Conservation (phyloP, 495 filamentous ascomycete genomes). For the Xanthoparmelia taractica region DNA sequence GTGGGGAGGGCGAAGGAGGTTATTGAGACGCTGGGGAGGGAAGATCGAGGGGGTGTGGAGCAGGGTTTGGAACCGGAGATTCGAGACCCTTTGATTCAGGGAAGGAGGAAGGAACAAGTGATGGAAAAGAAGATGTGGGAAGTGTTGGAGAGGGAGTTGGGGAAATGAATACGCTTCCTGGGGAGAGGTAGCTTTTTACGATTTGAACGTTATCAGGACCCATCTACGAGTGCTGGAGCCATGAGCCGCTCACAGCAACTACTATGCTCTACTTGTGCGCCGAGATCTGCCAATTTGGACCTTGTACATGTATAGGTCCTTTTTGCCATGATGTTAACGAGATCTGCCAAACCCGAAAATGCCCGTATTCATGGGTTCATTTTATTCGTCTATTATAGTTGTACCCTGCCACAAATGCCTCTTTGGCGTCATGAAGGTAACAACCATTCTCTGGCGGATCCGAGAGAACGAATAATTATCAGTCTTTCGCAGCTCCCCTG, state of each 20-base stretch:
- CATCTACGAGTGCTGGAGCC: too few relatives aligned
- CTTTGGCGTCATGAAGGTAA: too few relatives aligned
- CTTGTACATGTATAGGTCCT: too few relatives aligned
- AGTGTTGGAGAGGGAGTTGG: slow-evolving; percentile 23
- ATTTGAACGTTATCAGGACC: background rate
- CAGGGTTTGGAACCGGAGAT: slow-evolving; percentile 29
- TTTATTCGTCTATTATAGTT: too few relatives aligned
- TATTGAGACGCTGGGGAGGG: slow-evolving; percentile 54
- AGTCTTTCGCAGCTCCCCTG: background rate
- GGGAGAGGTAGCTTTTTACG: background rate
- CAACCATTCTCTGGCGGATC: background rate
- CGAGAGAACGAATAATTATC: background rate
- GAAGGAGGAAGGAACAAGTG: slow-evolving; percentile 21
- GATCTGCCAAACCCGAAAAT: too few relatives aligned
- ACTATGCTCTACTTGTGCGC: background rate
- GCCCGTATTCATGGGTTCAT: too few relatives aligned
- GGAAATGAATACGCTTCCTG: background rate
- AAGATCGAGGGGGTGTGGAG: slow-evolving; percentile 27
- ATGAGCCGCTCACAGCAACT: too few relatives aligned
- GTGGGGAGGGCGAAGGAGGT: slow-evolving; percentile 65
- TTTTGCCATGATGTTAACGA: too few relatives aligned
- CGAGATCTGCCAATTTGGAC: too few relatives aligned
- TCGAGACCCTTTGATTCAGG: background rate
- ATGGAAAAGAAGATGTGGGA: slow-evolving; percentile 26
- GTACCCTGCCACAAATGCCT: too few relatives aligned